Evolutionary conservation across 1,284 basidiomycete species (phyloP).

Genomic region (Mixia osmundae): DNA sequence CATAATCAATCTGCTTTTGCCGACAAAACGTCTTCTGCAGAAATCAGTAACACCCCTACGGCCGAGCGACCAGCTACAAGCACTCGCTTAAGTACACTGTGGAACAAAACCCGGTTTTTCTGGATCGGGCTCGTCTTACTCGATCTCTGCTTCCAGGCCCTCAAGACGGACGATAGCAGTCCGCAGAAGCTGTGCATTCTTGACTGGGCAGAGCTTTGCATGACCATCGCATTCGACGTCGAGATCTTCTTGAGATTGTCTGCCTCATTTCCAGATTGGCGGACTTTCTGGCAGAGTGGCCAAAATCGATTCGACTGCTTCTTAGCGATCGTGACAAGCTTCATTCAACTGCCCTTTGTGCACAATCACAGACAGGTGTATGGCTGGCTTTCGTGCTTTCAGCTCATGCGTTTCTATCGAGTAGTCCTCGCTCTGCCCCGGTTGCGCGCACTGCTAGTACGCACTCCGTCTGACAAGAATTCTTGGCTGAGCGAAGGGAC

Average conservation of each 20-base stretch:
- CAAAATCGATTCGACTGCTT: conserved; percentile 56
- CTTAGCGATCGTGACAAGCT: conserved; percentile 51
- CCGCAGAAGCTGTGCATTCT: conserved; percentile 27
- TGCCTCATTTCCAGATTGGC: conserved; percentile 57
- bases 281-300: conserved; percentile 39
- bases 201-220: conserved; percentile 36
- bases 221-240: conserved; percentile 64
- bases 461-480: conserved; percentile 20
- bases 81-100: conserved; percentile 15
- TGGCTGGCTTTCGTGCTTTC: conserved; percentile 78
- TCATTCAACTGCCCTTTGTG: conserved; percentile 72
- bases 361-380: conserved; percentile 41
- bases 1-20: conserved; percentile 82
- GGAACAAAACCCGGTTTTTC: conserved; percentile 33
- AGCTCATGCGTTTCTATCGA: conserved; percentile 72
- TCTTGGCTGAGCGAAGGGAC: not conserved
- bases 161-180: conserved; percentile 36
- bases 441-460: conserved; percentile 52
- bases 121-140: conserved; percentile 43
- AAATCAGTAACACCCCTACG: not conserved
- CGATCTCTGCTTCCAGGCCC: conserved; percentile 50
- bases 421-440: conserved; percentile 72
- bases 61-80: not conserved
- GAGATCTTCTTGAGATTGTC: conserved; percentile 63
- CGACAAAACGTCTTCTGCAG: not conserved